Base-by-base conservation (phyloP, 768 basidiomycete genomes). In the Leccinum incarnatum region DNA sequence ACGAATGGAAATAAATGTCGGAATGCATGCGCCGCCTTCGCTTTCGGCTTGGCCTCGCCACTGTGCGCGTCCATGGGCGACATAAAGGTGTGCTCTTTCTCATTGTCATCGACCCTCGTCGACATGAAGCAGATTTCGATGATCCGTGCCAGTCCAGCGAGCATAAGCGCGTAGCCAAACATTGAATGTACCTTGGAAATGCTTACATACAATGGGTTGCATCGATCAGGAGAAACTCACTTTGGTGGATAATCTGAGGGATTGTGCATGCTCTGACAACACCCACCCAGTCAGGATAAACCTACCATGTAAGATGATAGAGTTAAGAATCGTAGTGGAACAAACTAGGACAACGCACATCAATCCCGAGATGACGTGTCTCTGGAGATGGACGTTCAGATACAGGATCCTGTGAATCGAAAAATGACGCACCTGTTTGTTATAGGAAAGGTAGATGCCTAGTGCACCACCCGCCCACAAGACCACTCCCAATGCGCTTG, bases 201-300 rank as follows among this genome's bases (percentile, higher is more conserved):
- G 12, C 53, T 32, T 53, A 51, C 58, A 14, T 21, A 15, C 17
- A 9, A 34, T 34, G 27, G 29, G 4, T 27, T 14, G 27, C 4
- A 8, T 30, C 5, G 30, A 27, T 45, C 5, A 45, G n/a, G 42
- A 23, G 10, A 19, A 19, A 45, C 1, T 50, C 54, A 92, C 92
- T 76, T 85, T 86, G 2, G 93, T 91, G 1, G 93, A 93, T 42
- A 95, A 78, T 84, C 85, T 87, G 53, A 94, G 78, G 4, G 83
- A 85, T 75, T 98, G 95, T 0, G 83, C 84, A 63, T 97, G 95
- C 45, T 91, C 86, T 0, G 89, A 89, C 91, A 97, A 95, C 0
- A 88, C 94, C 87, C 91, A 96, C 5, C 95, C 95, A 0, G 95
- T 97, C 58, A 97, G 78, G 58, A 93, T 86, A 63, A 95, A 87